Percentiles rank a stretch among this genome's conserved stretches.
Evolutionary conservation across 257 asterid species (phyloP).

Genomic region (Capsicum baccatum): DNA sequence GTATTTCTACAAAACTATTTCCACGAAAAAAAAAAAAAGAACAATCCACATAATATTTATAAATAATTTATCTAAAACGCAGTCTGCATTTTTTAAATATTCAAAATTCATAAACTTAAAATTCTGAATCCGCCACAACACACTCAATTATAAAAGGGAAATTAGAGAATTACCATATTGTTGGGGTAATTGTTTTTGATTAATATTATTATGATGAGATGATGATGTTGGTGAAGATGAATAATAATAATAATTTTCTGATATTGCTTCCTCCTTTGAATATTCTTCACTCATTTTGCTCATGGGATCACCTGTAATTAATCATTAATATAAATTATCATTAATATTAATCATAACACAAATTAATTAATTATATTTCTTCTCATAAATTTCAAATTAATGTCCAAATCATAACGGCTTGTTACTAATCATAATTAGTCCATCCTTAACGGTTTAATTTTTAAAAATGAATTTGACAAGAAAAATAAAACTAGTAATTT

Average conservation of each 20-base stretch:
- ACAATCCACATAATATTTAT: neutral
- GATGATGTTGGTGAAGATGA: constrained; percentile 47
- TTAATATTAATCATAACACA: neutral
- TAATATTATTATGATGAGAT: constrained; percentile 35
- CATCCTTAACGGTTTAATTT: neutral
- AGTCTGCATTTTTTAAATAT: no score
- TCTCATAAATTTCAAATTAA: neutral
- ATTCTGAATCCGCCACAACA: neutral
- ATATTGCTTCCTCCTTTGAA: constrained; percentile 49
- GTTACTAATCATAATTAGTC: constrained; percentile 18
- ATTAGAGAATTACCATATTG: constrained; percentile 46
- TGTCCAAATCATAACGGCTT: neutral
- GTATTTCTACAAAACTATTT: no score
- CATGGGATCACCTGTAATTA: constrained; percentile 33
- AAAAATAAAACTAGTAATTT: neutral
- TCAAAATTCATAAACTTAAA: neutral
- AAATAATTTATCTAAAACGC: neutral
- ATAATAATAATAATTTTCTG: constrained; percentile 43
- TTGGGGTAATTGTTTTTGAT: constrained; percentile 45
- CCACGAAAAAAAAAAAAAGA: no score
- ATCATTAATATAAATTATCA: constrained; percentile 6
- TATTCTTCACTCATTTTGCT: constrained; percentile 39
- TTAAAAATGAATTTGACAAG: neutral
- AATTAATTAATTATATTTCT: neutral
- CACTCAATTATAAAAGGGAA: neutral